Percentiles rank a stretch among this genome's conserved stretches.
Evolutionary conservation across 352 stramenopile genomes (phyloP).

Genomic region (Phytophthora capsici): DNA sequence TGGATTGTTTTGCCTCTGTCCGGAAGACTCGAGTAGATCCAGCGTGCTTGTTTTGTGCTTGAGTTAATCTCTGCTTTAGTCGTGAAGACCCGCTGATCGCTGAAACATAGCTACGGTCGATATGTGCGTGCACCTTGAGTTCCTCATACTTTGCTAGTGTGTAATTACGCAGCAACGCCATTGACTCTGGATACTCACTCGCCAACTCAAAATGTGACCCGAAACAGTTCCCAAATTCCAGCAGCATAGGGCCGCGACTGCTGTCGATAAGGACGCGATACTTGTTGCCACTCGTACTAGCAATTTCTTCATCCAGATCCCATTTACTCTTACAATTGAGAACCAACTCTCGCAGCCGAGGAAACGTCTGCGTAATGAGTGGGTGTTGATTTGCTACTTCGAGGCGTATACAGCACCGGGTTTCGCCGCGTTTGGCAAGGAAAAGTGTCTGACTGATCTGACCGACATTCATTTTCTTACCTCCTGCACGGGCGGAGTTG

Average conservation of each 20-base stretch:
- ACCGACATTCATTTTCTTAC: constrained; percentile 41
- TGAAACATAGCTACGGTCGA: constrained; percentile 77
- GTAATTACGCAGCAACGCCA: constrained; percentile 63
- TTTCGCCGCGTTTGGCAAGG: constrained; percentile 64
- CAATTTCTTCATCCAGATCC: constrained; percentile 83
- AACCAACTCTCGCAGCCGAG: constrained; percentile 56
- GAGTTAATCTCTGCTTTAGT: constrained; percentile 51
- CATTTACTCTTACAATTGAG: constrained; percentile 79
- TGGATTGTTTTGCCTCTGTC: constrained; percentile 8
- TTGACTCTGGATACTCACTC: constrained; percentile 60
- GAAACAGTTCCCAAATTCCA: constrained; percentile 85
- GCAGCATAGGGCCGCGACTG: constrained; percentile 71
- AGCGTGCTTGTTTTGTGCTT: constrained; percentile 57
- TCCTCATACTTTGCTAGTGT: constrained; percentile 63
- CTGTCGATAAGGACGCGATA: constrained; percentile 86
- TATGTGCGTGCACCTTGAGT: constrained; percentile 69
- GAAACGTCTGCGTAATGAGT: constrained; percentile 38
- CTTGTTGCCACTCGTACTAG: constrained; percentile 71
- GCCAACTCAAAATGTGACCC: constrained; percentile 70
- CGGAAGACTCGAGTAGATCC: constrained; percentile 9
- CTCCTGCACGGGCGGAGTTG: constrained; percentile 73
- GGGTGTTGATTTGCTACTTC: constrained; percentile 54
- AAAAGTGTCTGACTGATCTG: constrained; percentile 50
- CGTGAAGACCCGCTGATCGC: constrained; percentile 66
- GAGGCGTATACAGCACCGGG: constrained; percentile 70